phyloP scores from a whole-genome alignment of 768 basidiomycete genomes.

The Daedalea quercina region DNA sequence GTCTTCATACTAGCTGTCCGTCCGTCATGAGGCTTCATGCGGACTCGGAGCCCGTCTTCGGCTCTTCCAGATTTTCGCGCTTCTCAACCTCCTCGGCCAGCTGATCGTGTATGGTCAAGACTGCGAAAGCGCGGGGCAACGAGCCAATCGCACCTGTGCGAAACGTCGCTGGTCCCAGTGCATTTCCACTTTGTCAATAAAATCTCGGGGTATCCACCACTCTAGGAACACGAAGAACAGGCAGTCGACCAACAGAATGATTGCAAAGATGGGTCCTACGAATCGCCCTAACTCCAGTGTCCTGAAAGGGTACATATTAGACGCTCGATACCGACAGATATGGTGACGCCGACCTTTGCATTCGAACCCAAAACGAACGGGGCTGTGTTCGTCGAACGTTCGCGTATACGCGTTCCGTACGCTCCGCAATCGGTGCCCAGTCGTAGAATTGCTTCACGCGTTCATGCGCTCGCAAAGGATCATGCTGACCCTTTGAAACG shows the following conservation, averaged over 20 bases:
- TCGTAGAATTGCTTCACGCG: constrained; percentile 80
- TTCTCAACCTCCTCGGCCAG: not conserved
- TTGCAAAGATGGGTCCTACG: constrained; percentile 82
- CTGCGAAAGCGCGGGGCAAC: not conserved
- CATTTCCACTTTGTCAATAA: constrained; percentile 66
- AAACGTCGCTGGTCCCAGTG: constrained; percentile 48
- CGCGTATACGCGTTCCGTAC: constrained; percentile 82
- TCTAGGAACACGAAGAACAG: constrained; percentile 83
- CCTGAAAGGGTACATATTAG: constrained; percentile 25
- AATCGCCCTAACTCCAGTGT: constrained; percentile 75
- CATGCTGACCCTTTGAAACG: constrained; percentile 60
- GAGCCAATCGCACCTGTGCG: constrained; percentile 20
- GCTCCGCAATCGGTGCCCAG: constrained; percentile 72
- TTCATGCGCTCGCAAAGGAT: constrained; percentile 70
- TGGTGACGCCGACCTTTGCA: constrained; percentile 51
- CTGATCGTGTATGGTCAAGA: not conserved
- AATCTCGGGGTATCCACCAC: constrained; percentile 72
- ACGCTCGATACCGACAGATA: not conserved
- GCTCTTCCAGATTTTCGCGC: too few relatives aligned
- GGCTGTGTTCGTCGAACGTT: constrained; percentile 54
- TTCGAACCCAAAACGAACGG: constrained; percentile 70
- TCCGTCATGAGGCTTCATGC: too few relatives aligned
- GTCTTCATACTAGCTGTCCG: too few relatives aligned
- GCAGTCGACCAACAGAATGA: constrained; percentile 85
- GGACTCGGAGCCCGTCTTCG: too few relatives aligned